These are phyloP conservation scores for Diplodia seriata DNA, from an alignment of 2,329 filamentous ascomycete genomes.

Conservation along the genomic window DNA sequence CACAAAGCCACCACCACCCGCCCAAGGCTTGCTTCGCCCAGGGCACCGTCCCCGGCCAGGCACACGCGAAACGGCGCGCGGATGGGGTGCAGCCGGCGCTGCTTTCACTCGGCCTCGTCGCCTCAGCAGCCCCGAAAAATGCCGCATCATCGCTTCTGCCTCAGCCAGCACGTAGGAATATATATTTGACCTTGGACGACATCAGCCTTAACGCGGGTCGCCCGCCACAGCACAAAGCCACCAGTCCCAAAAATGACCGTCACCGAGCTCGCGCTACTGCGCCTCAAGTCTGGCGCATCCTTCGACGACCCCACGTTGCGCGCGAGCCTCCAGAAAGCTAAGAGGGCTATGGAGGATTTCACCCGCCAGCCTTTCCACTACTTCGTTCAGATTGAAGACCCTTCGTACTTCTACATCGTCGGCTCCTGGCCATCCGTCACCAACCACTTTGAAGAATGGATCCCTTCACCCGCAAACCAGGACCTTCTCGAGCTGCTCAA, in stretches of 20 bases:
- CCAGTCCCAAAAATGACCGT: constrained; percentile 44
- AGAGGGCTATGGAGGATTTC: constrained; percentile 47
- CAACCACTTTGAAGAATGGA: constrained; percentile 53
- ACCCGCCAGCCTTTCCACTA: constrained; percentile 49
- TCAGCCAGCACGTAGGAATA: not conserved
- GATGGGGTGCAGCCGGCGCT: not conserved
- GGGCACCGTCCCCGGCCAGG: not conserved
- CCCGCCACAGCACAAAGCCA: constrained; percentile 1
- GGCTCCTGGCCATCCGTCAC: constrained; percentile 55
- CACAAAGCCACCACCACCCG: constrained; percentile 19
- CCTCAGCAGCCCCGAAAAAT: constrained; percentile 10
- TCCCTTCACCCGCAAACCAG: constrained; percentile 53
- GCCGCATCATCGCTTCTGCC: constrained; percentile 26
- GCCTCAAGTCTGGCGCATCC: constrained; percentile 41
- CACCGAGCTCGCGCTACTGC: constrained; percentile 57
- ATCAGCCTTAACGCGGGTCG: not conserved
- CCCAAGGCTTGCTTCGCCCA: constrained; percentile 2
- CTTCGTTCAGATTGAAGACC: constrained; percentile 55
- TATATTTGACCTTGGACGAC: not conserved
- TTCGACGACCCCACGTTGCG: constrained; percentile 38
- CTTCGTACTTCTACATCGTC: constrained; percentile 51
- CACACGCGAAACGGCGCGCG: not conserved
- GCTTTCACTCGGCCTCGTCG: not conserved
- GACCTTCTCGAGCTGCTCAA: constrained; percentile 47
- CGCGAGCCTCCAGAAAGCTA: constrained; percentile 47